A percentile compares a stretch with the other conserved stretches of the same genome.
phyloP scores from a whole-genome alignment of 257 asterid species.

The Sherardia arvensis region DNA sequence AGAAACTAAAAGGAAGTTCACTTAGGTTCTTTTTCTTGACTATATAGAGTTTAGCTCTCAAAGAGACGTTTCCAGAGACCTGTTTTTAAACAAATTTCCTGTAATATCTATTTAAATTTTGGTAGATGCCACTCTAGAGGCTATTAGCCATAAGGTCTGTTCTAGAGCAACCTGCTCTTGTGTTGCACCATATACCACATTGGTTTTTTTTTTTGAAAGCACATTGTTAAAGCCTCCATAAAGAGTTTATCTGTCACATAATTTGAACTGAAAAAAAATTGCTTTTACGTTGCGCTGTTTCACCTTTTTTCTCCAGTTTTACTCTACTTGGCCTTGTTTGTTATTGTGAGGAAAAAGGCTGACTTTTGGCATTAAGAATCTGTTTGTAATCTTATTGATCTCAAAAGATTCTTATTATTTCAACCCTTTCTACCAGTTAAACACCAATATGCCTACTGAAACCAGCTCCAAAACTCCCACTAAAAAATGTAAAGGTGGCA shows the following conservation, averaged over 20 bases:
- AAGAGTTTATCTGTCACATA: background rate
- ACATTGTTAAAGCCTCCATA: background rate
- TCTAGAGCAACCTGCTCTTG: background rate
- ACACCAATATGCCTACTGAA: constrained; percentile 43
- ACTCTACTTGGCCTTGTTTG: background rate
- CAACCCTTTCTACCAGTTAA: constrained; percentile 30
- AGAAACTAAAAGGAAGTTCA: background rate
- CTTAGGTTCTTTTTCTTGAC: background rate
- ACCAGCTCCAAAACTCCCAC: constrained; percentile 42
- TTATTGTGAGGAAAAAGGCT: background rate
- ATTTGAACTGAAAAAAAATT: background rate
- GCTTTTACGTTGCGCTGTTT: background rate
- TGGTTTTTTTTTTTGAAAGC: too few species aligned
- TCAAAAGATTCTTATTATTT: background rate
- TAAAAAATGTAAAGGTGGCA: constrained; percentile 58
- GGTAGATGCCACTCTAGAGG: background rate
- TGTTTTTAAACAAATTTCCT: background rate
- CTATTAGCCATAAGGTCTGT: background rate
- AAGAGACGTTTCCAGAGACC: too few species aligned
- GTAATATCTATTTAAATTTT: background rate
- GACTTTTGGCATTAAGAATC: background rate
- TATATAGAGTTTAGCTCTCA: too few species aligned
- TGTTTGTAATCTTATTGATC: background rate
- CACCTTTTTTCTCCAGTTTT: background rate
- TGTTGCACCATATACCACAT: background rate